Percentiles rank a stretch among this genome's conserved stretches.
Conservation (phyloP, 169 alveolate genomes). For the Plasmodium billcollinsi region DNA sequence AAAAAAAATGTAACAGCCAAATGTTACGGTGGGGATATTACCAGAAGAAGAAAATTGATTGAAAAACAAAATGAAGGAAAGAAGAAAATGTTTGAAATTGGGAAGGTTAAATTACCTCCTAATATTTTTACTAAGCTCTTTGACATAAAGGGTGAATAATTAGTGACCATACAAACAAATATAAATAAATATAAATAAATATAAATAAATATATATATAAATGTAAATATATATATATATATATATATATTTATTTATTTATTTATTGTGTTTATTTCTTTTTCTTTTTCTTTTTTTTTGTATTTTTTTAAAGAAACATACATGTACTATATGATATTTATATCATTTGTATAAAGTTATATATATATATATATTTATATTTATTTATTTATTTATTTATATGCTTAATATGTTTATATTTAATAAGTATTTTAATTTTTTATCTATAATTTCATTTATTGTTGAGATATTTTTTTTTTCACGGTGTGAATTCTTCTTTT, state of each 20-base stretch:
- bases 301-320: too few relatives aligned
- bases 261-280: too few relatives aligned
- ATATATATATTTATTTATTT: background rate
- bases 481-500: constrained; percentile 63
- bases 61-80: constrained; percentile 93
- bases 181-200: background rate
- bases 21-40: constrained; percentile 96
- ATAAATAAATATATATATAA: background rate
- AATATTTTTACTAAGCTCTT: constrained; percentile 59
- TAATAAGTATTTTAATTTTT: too few relatives aligned
- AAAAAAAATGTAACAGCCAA: constrained; percentile 94
- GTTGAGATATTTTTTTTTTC: constrained; percentile 16
- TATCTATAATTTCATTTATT: constrained; percentile 2
- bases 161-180: background rate
- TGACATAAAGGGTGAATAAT: constrained; percentile 13
- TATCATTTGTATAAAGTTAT: too few relatives aligned
- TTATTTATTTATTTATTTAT: background rate
- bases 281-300: too few relatives aligned
- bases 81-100: constrained; percentile 83
- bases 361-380: background rate
- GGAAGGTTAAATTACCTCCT: constrained; percentile 82
- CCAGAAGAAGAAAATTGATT: constrained; percentile 93
- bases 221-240: background rate
- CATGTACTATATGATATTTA: too few relatives aligned
- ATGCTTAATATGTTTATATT: background rate